These are phyloP conservation scores for Apiospora pterosperma DNA, from an alignment of 2,329 filamentous ascomycete genomes.

Conservation along the genomic window DNA sequence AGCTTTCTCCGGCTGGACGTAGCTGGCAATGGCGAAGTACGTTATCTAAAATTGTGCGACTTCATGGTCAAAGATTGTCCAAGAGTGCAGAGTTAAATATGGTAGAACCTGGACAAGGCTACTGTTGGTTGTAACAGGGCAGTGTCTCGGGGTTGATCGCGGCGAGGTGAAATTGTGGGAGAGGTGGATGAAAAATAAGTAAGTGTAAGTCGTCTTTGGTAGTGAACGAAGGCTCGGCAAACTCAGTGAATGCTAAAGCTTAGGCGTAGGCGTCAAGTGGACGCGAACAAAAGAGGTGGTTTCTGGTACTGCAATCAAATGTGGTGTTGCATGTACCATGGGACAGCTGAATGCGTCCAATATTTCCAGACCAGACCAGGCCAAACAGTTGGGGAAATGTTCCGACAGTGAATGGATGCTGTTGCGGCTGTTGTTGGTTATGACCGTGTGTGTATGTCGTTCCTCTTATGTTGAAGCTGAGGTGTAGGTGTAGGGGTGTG, in stretches of 20 bases:
- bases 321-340: neutral
- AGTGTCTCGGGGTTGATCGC: neutral
- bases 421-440: neutral
- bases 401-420: neutral
- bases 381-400: neutral
- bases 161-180: neutral
- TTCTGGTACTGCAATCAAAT: constrained; percentile 1
- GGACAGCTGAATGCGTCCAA: neutral
- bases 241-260: neutral
- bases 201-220: neutral
- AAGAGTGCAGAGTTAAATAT: constrained; percentile 1
- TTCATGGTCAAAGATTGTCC: constrained; percentile 26
- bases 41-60: constrained; percentile 28
- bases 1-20: constrained; percentile 23
- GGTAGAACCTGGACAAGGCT: neutral
- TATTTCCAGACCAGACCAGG: neutral
- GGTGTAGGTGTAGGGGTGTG: too few relatives aligned
- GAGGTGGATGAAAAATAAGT: neutral
- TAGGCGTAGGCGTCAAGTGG: constrained; percentile 1
- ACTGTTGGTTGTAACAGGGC: neutral
- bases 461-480: constrained; percentile 1
- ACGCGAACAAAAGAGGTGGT: neutral
- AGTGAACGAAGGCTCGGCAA: neutral
- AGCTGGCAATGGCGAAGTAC: constrained; percentile 23
- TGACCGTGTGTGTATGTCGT: neutral